These are phyloP conservation scores for Elsinoe arachidis DNA, from an alignment of 2,329 filamentous ascomycete species.

Conservation along the genomic window DNA sequence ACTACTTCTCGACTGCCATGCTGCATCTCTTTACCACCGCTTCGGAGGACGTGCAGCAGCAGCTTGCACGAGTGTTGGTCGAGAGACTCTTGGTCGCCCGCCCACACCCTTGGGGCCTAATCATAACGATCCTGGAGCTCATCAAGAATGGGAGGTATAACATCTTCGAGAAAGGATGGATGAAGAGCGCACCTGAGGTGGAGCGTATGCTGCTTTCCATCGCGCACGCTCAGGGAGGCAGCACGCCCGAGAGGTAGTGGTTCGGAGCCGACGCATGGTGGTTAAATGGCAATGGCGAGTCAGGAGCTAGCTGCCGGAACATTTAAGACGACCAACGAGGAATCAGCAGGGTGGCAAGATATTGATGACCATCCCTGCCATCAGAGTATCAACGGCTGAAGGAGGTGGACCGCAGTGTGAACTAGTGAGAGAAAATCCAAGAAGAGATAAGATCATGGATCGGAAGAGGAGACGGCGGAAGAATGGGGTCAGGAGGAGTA, in stretches of 20 bases:
- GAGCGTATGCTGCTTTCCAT: slow-evolving; percentile 28
- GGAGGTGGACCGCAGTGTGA: not conserved
- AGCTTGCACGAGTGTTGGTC: slow-evolving; percentile 79
- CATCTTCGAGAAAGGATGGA: slow-evolving; percentile 88
- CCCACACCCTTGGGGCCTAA: slow-evolving; percentile 91
- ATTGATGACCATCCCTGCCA: not conserved
- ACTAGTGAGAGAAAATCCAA: not conserved
- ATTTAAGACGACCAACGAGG: no score
- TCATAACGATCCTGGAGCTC: slow-evolving; percentile 80
- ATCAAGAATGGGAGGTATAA: slow-evolving; percentile 83
- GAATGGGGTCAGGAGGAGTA: not conserved
- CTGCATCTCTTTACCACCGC: slow-evolving; percentile 66
- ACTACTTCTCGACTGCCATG: slow-evolving; percentile 82
- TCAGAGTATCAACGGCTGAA: not conserved
- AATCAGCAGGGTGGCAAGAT: no score
- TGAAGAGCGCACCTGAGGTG: slow-evolving; percentile 83
- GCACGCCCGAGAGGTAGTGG: slow-evolving; percentile 8
- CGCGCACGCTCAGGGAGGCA: slow-evolving; percentile 15
- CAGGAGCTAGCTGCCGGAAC: no score
- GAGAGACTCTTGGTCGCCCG: slow-evolving; percentile 83
- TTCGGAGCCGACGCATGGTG: not conserved
- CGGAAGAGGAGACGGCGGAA: not conserved
- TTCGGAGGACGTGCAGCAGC: slow-evolving; percentile 73
- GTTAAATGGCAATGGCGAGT: not conserved
- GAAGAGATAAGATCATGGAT: not conserved